A percentile compares a stretch with the other conserved stretches of the same genome.
Evolutionary conservation across 305 asterid species (phyloP).

Genomic region (Solanum chacoense): DNA sequence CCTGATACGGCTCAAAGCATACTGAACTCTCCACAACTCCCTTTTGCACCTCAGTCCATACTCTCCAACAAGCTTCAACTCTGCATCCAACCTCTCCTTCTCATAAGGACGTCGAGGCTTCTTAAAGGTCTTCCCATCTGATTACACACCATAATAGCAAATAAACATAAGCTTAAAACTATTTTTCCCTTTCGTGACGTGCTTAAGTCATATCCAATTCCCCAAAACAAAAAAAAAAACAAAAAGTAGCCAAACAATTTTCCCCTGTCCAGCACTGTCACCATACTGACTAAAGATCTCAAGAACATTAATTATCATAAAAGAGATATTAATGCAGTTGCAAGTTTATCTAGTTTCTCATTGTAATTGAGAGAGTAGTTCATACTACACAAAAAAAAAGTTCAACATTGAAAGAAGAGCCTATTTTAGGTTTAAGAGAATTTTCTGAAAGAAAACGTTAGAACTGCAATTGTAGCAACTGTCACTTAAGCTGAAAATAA

Average conservation of each 20-base stretch:
- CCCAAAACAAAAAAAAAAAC: background rate
- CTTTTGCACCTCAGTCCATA: constrained; percentile 45
- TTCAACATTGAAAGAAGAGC: background rate
- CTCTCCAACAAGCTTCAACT: constrained; percentile 41
- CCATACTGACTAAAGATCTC: too few species aligned
- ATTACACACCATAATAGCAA: background rate
- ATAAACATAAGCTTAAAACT: background rate
- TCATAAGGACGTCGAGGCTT: constrained; percentile 47
- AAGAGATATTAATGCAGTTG: too few species aligned
- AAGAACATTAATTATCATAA: too few species aligned
- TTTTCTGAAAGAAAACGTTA: too few species aligned
- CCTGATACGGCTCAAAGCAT: constrained; percentile 41
- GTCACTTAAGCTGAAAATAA: background rate
- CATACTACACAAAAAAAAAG: too few species aligned
- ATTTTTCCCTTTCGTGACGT: too few species aligned
- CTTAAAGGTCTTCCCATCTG: constrained; percentile 49
- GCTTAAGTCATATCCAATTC: too few species aligned
- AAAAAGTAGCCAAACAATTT: too few species aligned
- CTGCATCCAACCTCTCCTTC: constrained; percentile 46
- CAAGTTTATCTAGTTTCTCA: too few species aligned
- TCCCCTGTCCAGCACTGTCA: too few species aligned
- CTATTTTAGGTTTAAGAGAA: background rate
- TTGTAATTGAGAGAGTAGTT: too few species aligned
- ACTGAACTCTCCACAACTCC: constrained; percentile 50
- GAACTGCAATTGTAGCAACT: background rate